phyloP scores from a whole-genome alignment of 352 stramenopile genomes.

The Blastocystis sp. region DNA sequence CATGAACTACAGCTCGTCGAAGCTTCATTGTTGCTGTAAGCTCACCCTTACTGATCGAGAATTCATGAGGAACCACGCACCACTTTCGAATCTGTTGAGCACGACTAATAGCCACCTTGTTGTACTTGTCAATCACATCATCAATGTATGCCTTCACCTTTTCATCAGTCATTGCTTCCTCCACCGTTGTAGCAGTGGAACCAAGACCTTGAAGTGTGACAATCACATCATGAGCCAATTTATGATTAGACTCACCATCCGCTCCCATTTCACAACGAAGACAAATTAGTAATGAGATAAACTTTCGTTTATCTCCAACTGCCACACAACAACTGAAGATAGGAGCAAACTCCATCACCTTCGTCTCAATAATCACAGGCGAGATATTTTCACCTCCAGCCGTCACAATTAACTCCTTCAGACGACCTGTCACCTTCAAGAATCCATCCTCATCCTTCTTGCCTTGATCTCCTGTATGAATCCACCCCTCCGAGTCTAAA shows the following conservation, averaged over 20 bases:
- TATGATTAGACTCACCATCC: slow-evolving; percentile 76
- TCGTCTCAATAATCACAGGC: slow-evolving; percentile 85
- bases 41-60: slow-evolving; percentile 83
- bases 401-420: slow-evolving; percentile 91
- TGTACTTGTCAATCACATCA: slow-evolving; percentile 73
- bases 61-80: slow-evolving; percentile 81
- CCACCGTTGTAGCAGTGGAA: slow-evolving; percentile 77
- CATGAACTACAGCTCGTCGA: slow-evolving; percentile 84
- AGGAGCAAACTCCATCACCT: slow-evolving; percentile 82
- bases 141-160: slow-evolving; percentile 80
- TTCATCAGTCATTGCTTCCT: slow-evolving; percentile 76
- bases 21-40: slow-evolving; percentile 93
- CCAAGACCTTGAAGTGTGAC: slow-evolving; percentile 74
- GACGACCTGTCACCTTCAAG: slow-evolving; percentile 88
- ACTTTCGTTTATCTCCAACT: slow-evolving; percentile 87
- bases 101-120: slow-evolving; percentile 69
- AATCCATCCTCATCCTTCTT: slow-evolving; percentile 82
- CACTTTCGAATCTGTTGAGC: slow-evolving; percentile 78
- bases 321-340: slow-evolving; percentile 86
- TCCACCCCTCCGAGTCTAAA: slow-evolving; percentile 86
- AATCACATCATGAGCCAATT: slow-evolving; percentile 69
- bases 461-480: slow-evolving; percentile 88
- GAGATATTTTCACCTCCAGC: slow-evolving; percentile 89
- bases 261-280: slow-evolving; percentile 74
- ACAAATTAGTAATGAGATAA: slow-evolving; percentile 82